Conservation (phyloP, 2,329 filamentous ascomycete species). For the Colletotrichum lini region DNA sequence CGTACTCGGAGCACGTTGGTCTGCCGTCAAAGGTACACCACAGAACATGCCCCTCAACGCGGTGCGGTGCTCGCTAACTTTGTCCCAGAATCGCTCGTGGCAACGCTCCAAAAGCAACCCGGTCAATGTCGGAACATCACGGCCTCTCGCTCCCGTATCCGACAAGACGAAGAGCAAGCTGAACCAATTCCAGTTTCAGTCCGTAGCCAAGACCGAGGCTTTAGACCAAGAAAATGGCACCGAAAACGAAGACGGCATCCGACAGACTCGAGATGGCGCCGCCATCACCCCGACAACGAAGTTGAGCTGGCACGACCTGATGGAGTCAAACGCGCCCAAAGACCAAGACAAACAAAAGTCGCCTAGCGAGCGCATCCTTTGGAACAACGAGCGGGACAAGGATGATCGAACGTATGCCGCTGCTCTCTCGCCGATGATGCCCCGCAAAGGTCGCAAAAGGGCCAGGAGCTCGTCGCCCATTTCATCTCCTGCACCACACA, state of each 20-base stretch:
- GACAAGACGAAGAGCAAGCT: slow-evolving; percentile 73
- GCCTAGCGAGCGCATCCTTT: slow-evolving; percentile 73
- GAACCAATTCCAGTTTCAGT: slow-evolving; percentile 69
- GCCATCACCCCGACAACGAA: slow-evolving; percentile 42
- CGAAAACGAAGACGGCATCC: slow-evolving; percentile 36
- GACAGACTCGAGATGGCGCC: slow-evolving; percentile 26
- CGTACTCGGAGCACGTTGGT: slow-evolving; percentile 52
- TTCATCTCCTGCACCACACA: slow-evolving; percentile 71
- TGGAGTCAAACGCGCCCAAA: slow-evolving; percentile 60
- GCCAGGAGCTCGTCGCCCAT: slow-evolving; percentile 81
- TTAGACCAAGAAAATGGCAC: slow-evolving; percentile 44
- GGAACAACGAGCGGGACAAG: slow-evolving; percentile 68
- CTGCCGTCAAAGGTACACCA: slow-evolving; percentile 51
- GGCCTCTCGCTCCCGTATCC: slow-evolving; percentile 66
- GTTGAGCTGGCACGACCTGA: slow-evolving; percentile 71
- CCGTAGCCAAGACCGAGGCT: slow-evolving; percentile 47
- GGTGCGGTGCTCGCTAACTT: slow-evolving; percentile 25
- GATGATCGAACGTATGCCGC: slow-evolving; percentile 58
- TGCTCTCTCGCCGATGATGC: slow-evolving; percentile 64
- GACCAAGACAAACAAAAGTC: slow-evolving; percentile 65
- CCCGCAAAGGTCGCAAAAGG: slow-evolving; percentile 73
- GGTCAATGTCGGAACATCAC: slow-evolving; percentile 53
- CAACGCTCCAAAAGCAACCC: slow-evolving; percentile 69
- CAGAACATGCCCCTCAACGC: slow-evolving; percentile 27
- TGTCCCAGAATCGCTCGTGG: slow-evolving; percentile 61